Percentiles rank a stretch among this genome's conserved stretches.
phyloP scores from a whole-genome alignment of 495 filamentous ascomycete species.

The Terfezia boudieri region DNA sequence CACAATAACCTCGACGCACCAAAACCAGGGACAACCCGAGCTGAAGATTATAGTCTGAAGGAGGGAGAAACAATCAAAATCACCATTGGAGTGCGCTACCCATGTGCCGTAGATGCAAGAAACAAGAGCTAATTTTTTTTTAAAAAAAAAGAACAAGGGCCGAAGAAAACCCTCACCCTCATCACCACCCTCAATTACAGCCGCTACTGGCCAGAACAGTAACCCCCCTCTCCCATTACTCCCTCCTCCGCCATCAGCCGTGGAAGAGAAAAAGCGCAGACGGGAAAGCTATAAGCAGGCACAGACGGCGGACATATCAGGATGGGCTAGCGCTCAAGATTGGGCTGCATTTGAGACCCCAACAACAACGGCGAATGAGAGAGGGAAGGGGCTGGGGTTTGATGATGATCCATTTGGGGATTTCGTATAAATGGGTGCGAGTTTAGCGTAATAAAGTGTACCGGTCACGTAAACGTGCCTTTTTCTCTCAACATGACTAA shows the following conservation, averaged over 20 bases:
- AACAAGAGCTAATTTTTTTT: slow-evolving; percentile 6
- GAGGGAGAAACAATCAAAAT: slow-evolving; percentile 70
- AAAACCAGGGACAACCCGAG: neutral
- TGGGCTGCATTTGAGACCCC: neutral
- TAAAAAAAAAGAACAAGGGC: slow-evolving; percentile 17
- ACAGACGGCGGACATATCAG: neutral
- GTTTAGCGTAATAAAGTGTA: too few species aligned
- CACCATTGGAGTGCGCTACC: slow-evolving; percentile 32
- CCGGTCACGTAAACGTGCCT: too few species aligned
- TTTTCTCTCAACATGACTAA: too few species aligned
- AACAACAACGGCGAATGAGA: slow-evolving; percentile 14
- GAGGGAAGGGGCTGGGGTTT: slow-evolving; percentile 32
- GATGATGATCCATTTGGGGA: slow-evolving; percentile 47
- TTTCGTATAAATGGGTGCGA: slow-evolving; percentile 21
- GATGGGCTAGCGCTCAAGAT: neutral
- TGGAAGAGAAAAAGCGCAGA: slow-evolving; percentile 26
- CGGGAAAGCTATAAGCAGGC: neutral
- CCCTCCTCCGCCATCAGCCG: slow-evolving; percentile 42
- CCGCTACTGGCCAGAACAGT: neutral
- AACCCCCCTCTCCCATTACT: slow-evolving; percentile 21
- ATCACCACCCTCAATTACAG: slow-evolving; percentile 7
- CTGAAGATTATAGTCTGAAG: slow-evolving; percentile 58
- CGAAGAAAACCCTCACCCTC: slow-evolving; percentile 14
- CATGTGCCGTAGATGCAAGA: too few species aligned
- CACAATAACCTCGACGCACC: slow-evolving; percentile 5